A percentile compares a stretch with the other conserved stretches of the same genome.
Evolutionary conservation across 2,329 filamentous ascomycete genomes (phyloP).

Genomic region (Phialophora verrucosa): DNA sequence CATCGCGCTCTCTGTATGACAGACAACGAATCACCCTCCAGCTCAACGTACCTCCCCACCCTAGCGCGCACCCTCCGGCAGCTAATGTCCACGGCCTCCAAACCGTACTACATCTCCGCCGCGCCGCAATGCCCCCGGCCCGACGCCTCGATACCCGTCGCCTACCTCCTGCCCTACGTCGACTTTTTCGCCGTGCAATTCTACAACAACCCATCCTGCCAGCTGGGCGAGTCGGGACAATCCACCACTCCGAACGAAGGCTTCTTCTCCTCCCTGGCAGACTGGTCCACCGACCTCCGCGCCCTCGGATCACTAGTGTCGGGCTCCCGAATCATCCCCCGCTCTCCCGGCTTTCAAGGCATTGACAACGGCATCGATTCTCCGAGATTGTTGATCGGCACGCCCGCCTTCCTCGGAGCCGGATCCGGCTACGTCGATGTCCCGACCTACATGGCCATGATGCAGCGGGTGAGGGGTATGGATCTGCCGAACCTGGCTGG

Average conservation of each 20-base stretch:
- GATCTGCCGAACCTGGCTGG: conserved; percentile 34
- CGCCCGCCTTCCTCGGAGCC: conserved; percentile 29
- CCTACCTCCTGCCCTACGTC: conserved; percentile 22
- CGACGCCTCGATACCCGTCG: conserved; percentile 45
- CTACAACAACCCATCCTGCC: conserved; percentile 38
- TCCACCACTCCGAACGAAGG: conserved; percentile 18
- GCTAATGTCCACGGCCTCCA: conserved; percentile 27
- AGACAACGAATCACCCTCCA: conserved; percentile 35
- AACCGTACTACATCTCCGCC: conserved; percentile 58
- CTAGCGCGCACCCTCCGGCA: conserved; percentile 29
- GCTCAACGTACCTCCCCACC: conserved; percentile 15
- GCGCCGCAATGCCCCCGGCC: conserved; percentile 60
- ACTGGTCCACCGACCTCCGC: conserved; percentile 29
- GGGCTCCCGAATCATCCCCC: neutral
- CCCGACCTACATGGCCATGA: conserved; percentile 22
- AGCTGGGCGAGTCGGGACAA: conserved; percentile 9
- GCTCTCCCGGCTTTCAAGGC: conserved; percentile 15
- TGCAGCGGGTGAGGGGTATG: conserved; percentile 27
- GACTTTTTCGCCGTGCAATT: conserved; percentile 39
- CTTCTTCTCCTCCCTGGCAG: conserved; percentile 30
- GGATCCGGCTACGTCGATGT: conserved; percentile 27
- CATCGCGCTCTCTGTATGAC: neutral
- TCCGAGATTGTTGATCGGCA: conserved; percentile 35
- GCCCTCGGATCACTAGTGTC: neutral
- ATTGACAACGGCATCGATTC: conserved; percentile 31